Conservation (phyloP, 1,284 basidiomycete genomes). For the Jaminaea rosea region DNA sequence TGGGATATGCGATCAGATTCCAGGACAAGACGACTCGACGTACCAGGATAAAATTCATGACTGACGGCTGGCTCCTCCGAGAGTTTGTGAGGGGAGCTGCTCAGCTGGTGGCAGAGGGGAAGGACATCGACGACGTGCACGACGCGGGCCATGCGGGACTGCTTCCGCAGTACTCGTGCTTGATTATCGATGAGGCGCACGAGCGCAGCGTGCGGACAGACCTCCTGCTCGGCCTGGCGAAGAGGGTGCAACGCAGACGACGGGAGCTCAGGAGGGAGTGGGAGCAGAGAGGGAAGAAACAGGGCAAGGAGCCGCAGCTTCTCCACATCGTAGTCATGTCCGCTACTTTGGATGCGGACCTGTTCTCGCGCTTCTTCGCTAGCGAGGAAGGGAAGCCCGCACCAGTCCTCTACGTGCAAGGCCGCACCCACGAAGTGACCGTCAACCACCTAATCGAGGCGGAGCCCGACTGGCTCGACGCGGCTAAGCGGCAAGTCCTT, state of each 20-base stretch:
- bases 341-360: conserved; percentile 88
- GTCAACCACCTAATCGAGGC: conserved; percentile 58
- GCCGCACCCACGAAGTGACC: conserved; percentile 78
- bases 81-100: conserved; percentile 64
- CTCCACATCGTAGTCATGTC: conserved; percentile 95
- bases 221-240: conserved; percentile 81
- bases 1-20: conserved; percentile 93
- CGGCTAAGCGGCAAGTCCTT: conserved; percentile 78
- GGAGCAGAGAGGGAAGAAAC: conserved; percentile 36
- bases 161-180: conserved; percentile 63
- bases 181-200: conserved; percentile 95
- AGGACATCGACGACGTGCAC: neutral
- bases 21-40: conserved; percentile 63
- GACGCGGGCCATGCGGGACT: conserved; percentile 54
- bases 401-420: conserved; percentile 79
- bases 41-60: conserved; percentile 87
- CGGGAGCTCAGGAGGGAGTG: conserved; percentile 52
- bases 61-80: conserved; percentile 90
- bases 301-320: conserved; percentile 37
- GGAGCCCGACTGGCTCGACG: conserved; percentile 77
- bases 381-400: conserved; percentile 51
- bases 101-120: neutral
- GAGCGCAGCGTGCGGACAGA: conserved; percentile 91
- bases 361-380: conserved; percentile 80
- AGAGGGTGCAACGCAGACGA: conserved; percentile 51